Evolutionary conservation across 768 basidiomycete genomes (phyloP), one percentile per base, ranked within the genome.

Genomic region (Imleria badia): DNA sequence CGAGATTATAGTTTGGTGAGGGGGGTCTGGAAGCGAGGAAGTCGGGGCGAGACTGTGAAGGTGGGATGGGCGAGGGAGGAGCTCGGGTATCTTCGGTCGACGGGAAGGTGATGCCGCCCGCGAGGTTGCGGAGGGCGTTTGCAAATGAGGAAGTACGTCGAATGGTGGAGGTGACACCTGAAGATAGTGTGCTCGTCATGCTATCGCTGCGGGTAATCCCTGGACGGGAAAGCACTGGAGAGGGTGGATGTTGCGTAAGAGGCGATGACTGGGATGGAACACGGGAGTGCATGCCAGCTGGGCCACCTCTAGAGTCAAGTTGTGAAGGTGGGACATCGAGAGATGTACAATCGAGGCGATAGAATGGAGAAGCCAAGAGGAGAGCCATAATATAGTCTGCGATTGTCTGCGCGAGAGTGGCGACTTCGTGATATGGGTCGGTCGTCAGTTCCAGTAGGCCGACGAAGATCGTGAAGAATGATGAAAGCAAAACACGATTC

Each of bases 341-440:
- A 2, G 89, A 82, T 0, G 86, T 82, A 26, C 78, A 81, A 33
- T 88, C 83, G 3, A 95, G 79, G 22, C 84, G 76, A 8, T 84
- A 83, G 67, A 96, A 96, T 0, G 93, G 91, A 2, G 91, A 94
- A 64, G 95, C 93, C 12, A 96, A 75, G 13, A 98, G 81, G 5
- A 94, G 80, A 2, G 93, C 94, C 74, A 91, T 86, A 61, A 97
- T 81, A 66, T 96, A 97, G 72, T 99, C 97, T 30, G 93, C 81
- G 26, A 96, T 85, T 0, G 91, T 94, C 64, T 90, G 89, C 1
- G 95, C 95, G 65, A 91, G 84, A 9, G 89, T 85, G 0, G 94
- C 89, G 14, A 98, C 94, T 68, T 98, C 94, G 44, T 87, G 84
- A 64, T 96, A 93, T 0, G 96, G 91, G 64, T 98, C 97, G 11